Conservation (phyloP, 331 rosid species). For the Spiraea crenata region DNA sequence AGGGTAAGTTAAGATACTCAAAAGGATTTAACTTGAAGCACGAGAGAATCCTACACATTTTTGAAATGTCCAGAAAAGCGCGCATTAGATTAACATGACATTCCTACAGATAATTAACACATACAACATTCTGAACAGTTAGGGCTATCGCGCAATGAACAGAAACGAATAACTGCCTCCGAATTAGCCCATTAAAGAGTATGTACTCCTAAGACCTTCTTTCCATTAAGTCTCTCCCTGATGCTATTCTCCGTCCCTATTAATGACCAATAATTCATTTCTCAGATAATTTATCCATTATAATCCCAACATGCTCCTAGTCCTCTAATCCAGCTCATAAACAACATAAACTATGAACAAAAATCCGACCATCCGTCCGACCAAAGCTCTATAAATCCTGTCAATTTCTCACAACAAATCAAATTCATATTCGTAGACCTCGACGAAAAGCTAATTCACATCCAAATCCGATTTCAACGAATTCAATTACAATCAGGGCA, state of each 20-base stretch:
- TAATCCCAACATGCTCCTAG: not conserved
- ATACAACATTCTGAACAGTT: not conserved
- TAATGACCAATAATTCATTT: not conserved
- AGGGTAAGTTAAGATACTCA: slow-evolving; percentile 73
- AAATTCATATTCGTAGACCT: too few species aligned
- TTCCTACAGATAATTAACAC: not conserved
- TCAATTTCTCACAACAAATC: too few species aligned
- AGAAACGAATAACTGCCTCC: not conserved
- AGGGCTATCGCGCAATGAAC: not conserved
- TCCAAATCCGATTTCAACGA: too few species aligned
- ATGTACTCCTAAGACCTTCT: not conserved
- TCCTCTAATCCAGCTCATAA: not conserved
- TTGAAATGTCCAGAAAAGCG: not conserved
- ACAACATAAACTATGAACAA: too few species aligned
- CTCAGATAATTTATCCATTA: not conserved
- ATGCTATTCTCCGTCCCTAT: not conserved
- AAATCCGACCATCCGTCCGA: too few species aligned
- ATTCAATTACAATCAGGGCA: too few species aligned
- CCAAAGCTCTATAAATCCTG: too few species aligned
- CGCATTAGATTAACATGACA: not conserved
- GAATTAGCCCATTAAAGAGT: not conserved
- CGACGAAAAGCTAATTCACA: too few species aligned
- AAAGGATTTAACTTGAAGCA: slow-evolving; percentile 95
- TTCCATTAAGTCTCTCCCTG: not conserved
- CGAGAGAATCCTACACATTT: slow-evolving; percentile 62